Evolutionary conservation across 306 rosid species (phyloP), one percentile per base, ranked within the genome.

Genomic region (Gillenia trifoliata): DNA sequence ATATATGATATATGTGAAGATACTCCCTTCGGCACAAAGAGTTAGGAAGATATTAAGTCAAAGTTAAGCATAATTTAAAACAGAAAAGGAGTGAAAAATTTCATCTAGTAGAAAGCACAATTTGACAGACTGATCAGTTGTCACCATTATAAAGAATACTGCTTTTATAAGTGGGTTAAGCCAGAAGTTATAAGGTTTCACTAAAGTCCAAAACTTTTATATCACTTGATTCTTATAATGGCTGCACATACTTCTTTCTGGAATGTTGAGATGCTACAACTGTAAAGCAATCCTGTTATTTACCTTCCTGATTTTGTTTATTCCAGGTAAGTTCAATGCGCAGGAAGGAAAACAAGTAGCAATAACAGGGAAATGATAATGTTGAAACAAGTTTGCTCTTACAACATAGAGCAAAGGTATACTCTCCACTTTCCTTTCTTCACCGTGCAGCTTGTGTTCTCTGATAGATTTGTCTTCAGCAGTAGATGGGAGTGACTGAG

Each of bases 281-380:
- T 45, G 80, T 30, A 17, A 19, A 31, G 47, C n/a, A 15, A 43
- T 20, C 26, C 57, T 64, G 17, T 61, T 47, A 61, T 33, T 45
- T 20, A 60, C 19, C 30, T 43, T 40, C 12, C 56, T 87, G 55
- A 66, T 78, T 63, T 49, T 79, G 65, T 73, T 83, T n/a, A 22
- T 88, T 73, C 41, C 77, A 94, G 99, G 99, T 94, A 82, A 92
- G 99, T 80, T 87, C 99, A 23, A n/a, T n/a, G n/a, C 84, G 88
- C 74, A 97, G 92, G 82, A 94, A 94, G 88, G 99, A n/a, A 94
- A 86, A 94, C 96, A 49, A 94, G 99, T 76, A 94, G 99, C 81
- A n/a, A 91, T 97, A 41, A 31, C 95, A 69, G 99, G 99, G n/a
- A n/a, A 83, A 94, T 54, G 99, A 91, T 29, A 85, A 79, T 22